These are phyloP conservation scores for Cercospora sp. DNA, from an alignment of 2,329 filamentous ascomycete species.

Conservation along the genomic window DNA sequence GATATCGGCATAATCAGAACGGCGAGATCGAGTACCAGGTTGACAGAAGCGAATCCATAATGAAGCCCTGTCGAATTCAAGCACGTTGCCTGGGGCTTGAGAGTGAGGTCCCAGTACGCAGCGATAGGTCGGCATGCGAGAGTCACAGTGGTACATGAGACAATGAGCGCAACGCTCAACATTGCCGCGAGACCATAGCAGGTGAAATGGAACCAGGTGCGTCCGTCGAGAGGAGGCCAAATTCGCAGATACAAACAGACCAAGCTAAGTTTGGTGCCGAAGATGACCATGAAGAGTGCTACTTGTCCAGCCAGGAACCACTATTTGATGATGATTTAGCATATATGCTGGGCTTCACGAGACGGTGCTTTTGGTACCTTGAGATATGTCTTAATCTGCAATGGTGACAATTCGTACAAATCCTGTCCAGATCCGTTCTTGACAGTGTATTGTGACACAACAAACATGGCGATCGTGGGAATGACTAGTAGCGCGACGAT, in stretches of 20 bases:
- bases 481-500: not conserved
- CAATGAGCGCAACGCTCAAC: not conserved
- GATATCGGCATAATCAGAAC: not conserved
- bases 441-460: conserved; percentile 22
- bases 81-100: not conserved
- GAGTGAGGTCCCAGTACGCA: conserved; percentile 8
- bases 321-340: not conserved
- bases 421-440: conserved; percentile 8
- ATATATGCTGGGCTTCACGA: not conserved
- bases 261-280: conserved; percentile 7
- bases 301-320: conserved; percentile 12
- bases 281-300: conserved; percentile 8
- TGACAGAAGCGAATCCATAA: conserved; percentile 5
- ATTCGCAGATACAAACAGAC: conserved; percentile 8
- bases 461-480: conserved; percentile 19
- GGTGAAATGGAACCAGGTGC: not conserved
- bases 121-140: conserved; percentile 3
- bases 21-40: conserved; percentile 2
- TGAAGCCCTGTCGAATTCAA: conserved; percentile 5
- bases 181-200: conserved; percentile 1
- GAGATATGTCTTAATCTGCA: not conserved
- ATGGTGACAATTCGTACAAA: not conserved
- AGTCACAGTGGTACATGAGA: not conserved
- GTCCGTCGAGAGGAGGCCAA: not conserved
- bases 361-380: not conserved